phyloP scores from a whole-genome alignment of 2,329 filamentous ascomycete species.

The Colletotrichum chrysophilum region DNA sequence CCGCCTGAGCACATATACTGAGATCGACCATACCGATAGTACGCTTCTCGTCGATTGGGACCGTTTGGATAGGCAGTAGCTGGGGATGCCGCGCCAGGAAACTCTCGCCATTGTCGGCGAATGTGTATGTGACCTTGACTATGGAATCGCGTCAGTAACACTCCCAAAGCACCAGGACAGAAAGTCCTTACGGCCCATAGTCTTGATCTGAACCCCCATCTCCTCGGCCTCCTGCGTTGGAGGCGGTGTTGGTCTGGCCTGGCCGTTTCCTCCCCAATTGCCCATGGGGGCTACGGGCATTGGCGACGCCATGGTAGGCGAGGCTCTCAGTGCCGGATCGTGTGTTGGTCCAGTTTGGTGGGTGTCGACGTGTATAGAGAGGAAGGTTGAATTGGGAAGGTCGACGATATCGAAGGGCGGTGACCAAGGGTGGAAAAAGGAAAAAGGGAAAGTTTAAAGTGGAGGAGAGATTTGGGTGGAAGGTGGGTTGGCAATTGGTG shows the following conservation, averaged over 20 bases:
- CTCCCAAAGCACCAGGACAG: not conserved
- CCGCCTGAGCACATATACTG: conserved; percentile 83
- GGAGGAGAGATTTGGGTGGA: not conserved
- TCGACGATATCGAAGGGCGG: conserved; percentile 8
- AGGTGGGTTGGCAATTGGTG: conserved; percentile 14
- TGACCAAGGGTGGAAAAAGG: conserved; percentile 5
- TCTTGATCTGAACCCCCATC: conserved; percentile 61
- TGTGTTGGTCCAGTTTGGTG: not conserved
- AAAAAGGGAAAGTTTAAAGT: conserved; percentile 10
- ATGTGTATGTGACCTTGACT: conserved; percentile 98
- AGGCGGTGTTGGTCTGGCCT: conserved; percentile 19
- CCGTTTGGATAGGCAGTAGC: conserved; percentile 78
- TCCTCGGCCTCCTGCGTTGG: conserved; percentile 40
- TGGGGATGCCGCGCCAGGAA: conserved; percentile 88
- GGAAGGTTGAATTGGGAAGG: not conserved
- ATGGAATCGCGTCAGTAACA: conserved; percentile 20
- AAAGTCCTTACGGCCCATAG: conserved; percentile 69
- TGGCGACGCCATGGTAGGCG: conserved; percentile 44
- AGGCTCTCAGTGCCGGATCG: conserved; percentile 10
- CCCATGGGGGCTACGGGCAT: conserved; percentile 35
- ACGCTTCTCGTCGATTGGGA: conserved; percentile 78
- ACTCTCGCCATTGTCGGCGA: conserved; percentile 86
- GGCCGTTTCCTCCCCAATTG: conserved; percentile 35
- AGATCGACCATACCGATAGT: conserved; percentile 90
- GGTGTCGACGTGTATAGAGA: not conserved